Base-by-base conservation (phyloP, 495 filamentous ascomycete genomes). In the Cudoniella acicularis region DNA sequence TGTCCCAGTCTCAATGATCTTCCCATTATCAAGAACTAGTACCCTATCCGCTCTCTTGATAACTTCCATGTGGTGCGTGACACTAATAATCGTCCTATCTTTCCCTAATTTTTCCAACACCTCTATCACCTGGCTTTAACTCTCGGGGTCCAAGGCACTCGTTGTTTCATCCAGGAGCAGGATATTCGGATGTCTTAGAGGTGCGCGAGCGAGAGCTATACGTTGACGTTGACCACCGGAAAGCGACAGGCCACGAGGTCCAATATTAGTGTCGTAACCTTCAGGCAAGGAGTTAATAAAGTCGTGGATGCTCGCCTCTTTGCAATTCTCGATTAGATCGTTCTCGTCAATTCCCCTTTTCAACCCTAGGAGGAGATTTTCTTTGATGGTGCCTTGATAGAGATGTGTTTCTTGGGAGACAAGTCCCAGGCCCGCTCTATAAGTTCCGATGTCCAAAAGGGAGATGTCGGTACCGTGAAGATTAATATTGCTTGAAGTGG, bases 161-260 rank as follows among this genome's bases (percentile, higher is more conserved):
- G 87, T 90, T 11, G 86, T 83, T 64, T 92, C 88, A 62, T 92
- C 88, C n/a, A 92, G 71, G 16, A 92, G 77, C 26, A 92, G 73
- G 26, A 92, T 78, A 6, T 75, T 74, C 0, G 88, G 85, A 51
- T 89, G 74, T 43, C 86, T 80, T 20, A 90, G 74, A 3, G 87
- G 67, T 2, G 84, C 83, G 9, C 85, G 73, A 2, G 86, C 85
- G 48, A 88, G 73, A 3, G 83, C 75, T 3, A 88, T 67, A 13
- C 88, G 75, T 67, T 92, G 88, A 63, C 81, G 82, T 70, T 92
- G 89, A 1, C 88, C 88, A 9, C 88, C 88, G 0, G 83, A 87
- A 52, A 92, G 78, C 48, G 75, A 76, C 11, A 77, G 74, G 1
- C 86, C 86, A 49, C 83, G 82, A 20, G 80, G 73, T 2, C 87